A percentile compares a stretch with the other conserved stretches of the same genome.
Evolutionary conservation across 202 grass and related monocot genomes (phyloP).

Genomic region (Elaeis oleifera): DNA sequence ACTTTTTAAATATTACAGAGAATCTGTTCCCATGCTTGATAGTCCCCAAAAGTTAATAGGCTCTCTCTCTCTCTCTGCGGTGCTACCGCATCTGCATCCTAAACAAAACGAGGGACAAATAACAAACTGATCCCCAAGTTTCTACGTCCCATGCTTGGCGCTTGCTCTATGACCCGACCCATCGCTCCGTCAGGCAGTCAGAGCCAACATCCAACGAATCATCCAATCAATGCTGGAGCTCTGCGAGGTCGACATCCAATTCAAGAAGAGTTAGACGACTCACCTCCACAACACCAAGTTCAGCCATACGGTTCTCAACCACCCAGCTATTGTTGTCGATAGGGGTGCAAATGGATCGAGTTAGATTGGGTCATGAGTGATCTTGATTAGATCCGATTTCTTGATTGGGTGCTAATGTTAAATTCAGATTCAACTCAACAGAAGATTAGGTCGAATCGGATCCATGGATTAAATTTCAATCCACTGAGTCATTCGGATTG

Average conservation of each 20-base stretch:
- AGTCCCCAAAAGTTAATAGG: background rate
- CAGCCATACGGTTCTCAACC: conserved; percentile 37
- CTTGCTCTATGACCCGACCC: conserved; percentile 29
- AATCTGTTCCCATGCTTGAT: too few species aligned
- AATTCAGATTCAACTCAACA: too few species aligned
- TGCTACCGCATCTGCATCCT: conserved; percentile 24
- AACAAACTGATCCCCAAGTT: conserved; percentile 60
- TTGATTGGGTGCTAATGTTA: too few species aligned
- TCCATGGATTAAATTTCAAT: too few species aligned
- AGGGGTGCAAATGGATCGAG: too few species aligned
- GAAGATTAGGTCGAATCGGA: too few species aligned
- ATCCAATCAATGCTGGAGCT: conserved; percentile 72
- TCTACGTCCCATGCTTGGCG: conserved; percentile 19
- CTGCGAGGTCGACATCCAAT: conserved; percentile 70
- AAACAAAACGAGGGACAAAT: conserved; percentile 31
- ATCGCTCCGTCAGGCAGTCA: background rate
- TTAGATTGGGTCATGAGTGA: too few species aligned
- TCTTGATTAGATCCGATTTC: too few species aligned
- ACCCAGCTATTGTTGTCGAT: conserved; percentile 25
- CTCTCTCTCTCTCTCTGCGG: background rate
- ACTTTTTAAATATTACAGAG: too few species aligned
- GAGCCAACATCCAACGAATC: conserved; percentile 34
- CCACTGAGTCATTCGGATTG: too few species aligned
- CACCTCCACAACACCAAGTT: conserved; percentile 59
- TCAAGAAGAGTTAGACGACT: conserved; percentile 29